Base-by-base conservation (phyloP, 192 early-diverging fungal genomes). In the Backusella tarrabulga region DNA sequence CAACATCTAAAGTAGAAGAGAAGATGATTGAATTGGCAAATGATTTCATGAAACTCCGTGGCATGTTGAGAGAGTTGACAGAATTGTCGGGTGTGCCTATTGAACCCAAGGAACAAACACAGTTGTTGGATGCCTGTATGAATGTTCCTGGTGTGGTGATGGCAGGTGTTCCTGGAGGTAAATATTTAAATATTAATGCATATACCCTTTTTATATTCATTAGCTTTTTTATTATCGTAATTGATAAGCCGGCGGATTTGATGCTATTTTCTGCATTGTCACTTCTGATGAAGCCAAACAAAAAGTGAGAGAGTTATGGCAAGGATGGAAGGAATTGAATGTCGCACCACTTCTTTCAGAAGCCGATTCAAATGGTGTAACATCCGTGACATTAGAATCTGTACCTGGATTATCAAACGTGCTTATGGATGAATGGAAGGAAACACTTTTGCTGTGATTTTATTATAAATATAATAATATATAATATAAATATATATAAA, bases 101-200 rank as follows among this genome's bases (percentile, higher is more conserved):
- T 60, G 98, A 99, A 76, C 98, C 98, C 0, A 78, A 82, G 1
- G 88, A 92, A 76, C 98, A 99, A 79, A 97, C 97, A 3, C 73
- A 86, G 6, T 83, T 99, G 52, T 80, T 99, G 36, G 94, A 98
- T 83, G 91, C 91, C 3, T 97, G 94, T 77, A 86, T 92, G 77
- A 73, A 83, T 6, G 85, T 93, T 4, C 90, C 93, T 52, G 98
- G 98, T 60, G 92, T 96, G 9, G 76, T 98, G 21, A 92, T 96
- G 90, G 93, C 95, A 19, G 97, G 96, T 26, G 97, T 99, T 4
- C 98, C 98, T 23, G 98, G 98, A 66, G 93, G 90, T 94, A 85
- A 83, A 68, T 41, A 38, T 21, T 21, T 69, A 9, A 60, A 41
- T 0, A 44, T 15, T 0, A 40, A 40, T 40, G 11, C 0, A 6